Evolutionary conservation across 345 rosid genomes (phyloP), one percentile per base, ranked within the genome.

Genomic region (Dipteronia sinensis): DNA sequence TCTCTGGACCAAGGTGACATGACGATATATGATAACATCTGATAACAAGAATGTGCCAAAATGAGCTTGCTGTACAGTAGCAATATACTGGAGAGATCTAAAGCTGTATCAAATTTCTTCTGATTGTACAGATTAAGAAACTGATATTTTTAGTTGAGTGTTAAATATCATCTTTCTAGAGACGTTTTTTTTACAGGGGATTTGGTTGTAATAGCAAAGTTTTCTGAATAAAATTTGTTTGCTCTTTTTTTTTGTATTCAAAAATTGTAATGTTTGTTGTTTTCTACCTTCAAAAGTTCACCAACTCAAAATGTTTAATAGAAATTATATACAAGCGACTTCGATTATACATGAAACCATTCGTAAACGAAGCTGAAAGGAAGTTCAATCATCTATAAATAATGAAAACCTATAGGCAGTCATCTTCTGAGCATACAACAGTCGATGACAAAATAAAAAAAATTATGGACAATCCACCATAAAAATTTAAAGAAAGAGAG

Each of bases 1-100:
- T 93, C 80, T 95, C 97, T 12, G 98, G 98, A 84, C 98, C 98
- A 55, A 87, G 98, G 84, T 93, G 86, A 95, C 86, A 76, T 47
- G 63, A 75, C n/a, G 12, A 55, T 10, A 2, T 12, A 20, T 10
- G 25, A 70, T 25, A 23, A 11, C 58, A 63, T 55, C 68, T 47
- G 67, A 51, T 38, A 67, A 75, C 53, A 38, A 44, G 47, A 64
- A 67, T 20, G 49, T 61, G 31, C 49, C 66, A 53, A 66, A 81
- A 72, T 75, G 79, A 78, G 77, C 27, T 71, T 80, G 72, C 65
- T 82, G 79, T 81, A 80, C 73, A 82, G 73, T 78, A 73, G 25
- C 80, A 78, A 69, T 49, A 81, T 70, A 76, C 62, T 17, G 31
- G 47, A 80, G 78, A 76, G 76, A 27, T 71, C 58, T 46, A 38